Evolutionary conservation across 768 basidiomycete species (phyloP).

Genomic region (Cyclocybe aegerita): DNA sequence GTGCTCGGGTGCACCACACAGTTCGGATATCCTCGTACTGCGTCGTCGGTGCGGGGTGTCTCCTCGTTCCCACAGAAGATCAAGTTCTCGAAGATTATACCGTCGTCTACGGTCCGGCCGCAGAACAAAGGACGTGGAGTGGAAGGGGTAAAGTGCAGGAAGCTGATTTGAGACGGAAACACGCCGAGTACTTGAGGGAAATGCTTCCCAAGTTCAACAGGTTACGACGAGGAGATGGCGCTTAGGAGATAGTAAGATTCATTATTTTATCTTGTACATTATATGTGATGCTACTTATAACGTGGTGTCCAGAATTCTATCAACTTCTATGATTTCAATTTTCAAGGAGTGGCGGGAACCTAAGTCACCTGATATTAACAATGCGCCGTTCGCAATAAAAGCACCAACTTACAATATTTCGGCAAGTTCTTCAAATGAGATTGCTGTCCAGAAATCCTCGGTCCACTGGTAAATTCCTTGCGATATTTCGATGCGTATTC

Average conservation of each 20-base stretch:
- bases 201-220: slow-evolving; percentile 91
- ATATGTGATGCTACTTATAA: not conserved
- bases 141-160: slow-evolving; percentile 84
- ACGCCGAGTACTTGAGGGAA: slow-evolving; percentile 88
- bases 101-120: slow-evolving; percentile 75
- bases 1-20: slow-evolving; percentile 80
- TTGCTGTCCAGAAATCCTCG: slow-evolving; percentile 11
- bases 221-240: slow-evolving; percentile 58
- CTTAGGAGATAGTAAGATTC: slow-evolving; percentile 7
- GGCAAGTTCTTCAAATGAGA: slow-evolving; percentile 3
- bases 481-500: slow-evolving; percentile 15
- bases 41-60: slow-evolving; percentile 77
- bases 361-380: not conserved
- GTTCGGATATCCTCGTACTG: slow-evolving; percentile 80
- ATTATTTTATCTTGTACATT: not conserved
- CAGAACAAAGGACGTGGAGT: slow-evolving; percentile 80
- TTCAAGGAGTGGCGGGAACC: too few species aligned
- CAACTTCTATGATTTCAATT: not conserved
- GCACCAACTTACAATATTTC: slow-evolving; percentile 9
- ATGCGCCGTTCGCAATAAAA: not conserved
- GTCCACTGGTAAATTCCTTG: slow-evolving; percentile 15
- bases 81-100: slow-evolving; percentile 83
- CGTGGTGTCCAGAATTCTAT: not conserved
- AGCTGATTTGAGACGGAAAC: slow-evolving; percentile 79
- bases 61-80: slow-evolving; percentile 76